Evolutionary conservation across 306 rosid genomes (phyloP).

Genomic region (Purshia tridentata): DNA sequence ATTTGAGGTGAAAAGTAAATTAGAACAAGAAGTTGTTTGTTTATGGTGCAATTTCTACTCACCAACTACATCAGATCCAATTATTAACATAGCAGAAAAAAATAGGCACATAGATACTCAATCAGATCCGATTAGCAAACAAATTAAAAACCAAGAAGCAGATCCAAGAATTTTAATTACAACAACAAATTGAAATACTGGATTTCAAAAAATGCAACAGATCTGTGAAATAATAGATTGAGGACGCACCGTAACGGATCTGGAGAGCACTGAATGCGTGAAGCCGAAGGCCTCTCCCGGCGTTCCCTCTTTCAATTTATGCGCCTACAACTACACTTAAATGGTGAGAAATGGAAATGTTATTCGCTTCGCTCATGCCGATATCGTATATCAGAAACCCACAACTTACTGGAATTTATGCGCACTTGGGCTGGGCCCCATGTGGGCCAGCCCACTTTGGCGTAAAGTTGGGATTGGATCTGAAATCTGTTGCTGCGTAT

Average conservation of each 20-base stretch:
- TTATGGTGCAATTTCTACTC: background rate
- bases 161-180: background rate
- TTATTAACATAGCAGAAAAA: background rate
- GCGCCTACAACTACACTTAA: background rate
- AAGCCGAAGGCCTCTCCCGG: background rate
- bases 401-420: background rate
- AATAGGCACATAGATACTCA: background rate
- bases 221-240: background rate
- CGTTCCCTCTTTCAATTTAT: background rate
- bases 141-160: background rate
- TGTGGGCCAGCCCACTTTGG: background rate
- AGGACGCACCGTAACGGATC: slow-evolving; percentile 11
- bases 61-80: slow-evolving; percentile 15
- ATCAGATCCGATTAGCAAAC: background rate
- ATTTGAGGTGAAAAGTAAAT: background rate
- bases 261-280: background rate
- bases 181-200: background rate
- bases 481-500: background rate
- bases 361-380: background rate
- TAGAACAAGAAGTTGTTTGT: background rate
- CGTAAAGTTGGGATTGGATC: background rate
- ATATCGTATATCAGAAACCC: no score
- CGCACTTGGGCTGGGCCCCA: background rate
- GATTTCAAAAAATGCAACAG: background rate
- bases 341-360: background rate